These are phyloP conservation scores for Clarireedia hainanense DNA, from an alignment of 2,329 filamentous ascomycete genomes.

Conservation along the genomic window DNA sequence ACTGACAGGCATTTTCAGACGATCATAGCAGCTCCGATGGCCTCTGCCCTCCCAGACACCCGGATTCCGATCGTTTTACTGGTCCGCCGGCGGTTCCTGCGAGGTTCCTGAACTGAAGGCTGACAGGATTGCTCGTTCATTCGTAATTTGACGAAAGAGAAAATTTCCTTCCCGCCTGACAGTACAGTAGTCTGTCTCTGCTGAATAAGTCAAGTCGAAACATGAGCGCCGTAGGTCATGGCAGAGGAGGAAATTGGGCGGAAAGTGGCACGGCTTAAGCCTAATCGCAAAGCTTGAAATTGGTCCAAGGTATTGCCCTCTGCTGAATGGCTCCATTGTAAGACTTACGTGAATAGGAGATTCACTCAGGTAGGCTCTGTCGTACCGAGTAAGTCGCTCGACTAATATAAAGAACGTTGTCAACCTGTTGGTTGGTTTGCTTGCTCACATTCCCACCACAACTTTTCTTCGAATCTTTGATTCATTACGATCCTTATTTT, in stretches of 20 bases:
- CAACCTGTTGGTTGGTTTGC: background rate
- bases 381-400: too few species aligned
- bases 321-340: background rate
- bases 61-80: background rate
- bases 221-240: background rate
- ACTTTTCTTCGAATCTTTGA: background rate
- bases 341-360: background rate
- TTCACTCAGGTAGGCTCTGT: background rate
- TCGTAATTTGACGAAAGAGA: background rate
- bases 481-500: constrained; percentile 2
- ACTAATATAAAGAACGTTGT: too few species aligned
- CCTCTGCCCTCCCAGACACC: background rate
- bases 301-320: too few species aligned
- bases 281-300: background rate
- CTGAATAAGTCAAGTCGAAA: background rate
- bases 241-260: background rate
- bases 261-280: background rate
- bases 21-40: background rate
- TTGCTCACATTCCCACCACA: background rate
- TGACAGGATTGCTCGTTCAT: background rate
- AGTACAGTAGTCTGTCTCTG: background rate
- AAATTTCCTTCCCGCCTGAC: background rate
- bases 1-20: too few species aligned
- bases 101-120: too few species aligned
- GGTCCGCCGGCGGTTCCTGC: background rate